Percentiles rank a stretch among this genome's conserved stretches.
Evolutionary conservation across 2,329 filamentous ascomycete genomes (phyloP).

Genomic region (Clarireedia hainanense): DNA sequence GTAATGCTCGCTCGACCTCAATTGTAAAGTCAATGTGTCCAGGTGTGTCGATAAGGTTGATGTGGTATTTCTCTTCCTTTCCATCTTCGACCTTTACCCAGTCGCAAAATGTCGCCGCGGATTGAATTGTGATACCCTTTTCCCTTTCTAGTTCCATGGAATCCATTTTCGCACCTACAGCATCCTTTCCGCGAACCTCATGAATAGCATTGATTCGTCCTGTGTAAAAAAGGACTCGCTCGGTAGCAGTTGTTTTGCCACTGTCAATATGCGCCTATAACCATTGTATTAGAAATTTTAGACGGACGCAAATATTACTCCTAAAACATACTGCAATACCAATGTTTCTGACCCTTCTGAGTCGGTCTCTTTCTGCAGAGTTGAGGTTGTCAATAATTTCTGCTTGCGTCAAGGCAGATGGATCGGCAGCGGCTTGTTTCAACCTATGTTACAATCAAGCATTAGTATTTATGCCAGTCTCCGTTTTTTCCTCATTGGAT

Average conservation of each 20-base stretch:
- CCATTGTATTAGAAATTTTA: background rate
- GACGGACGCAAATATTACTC: background rate
- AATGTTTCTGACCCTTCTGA: slow-evolving; percentile 86
- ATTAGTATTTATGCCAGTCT: slow-evolving; percentile 5
- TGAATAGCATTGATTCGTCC: slow-evolving; percentile 95
- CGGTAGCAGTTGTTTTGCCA: slow-evolving; percentile 93
- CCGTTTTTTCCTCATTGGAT: background rate
- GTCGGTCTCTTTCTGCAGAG: slow-evolving; percentile 66
- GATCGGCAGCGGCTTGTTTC: slow-evolving; percentile 25
- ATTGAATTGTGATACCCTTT: slow-evolving; percentile 98
- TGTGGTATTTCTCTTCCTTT: slow-evolving; percentile 84
- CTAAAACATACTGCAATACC: slow-evolving; percentile 72
- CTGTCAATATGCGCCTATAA: slow-evolving; percentile 90
- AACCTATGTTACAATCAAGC: slow-evolving; percentile 14
- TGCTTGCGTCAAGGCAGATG: slow-evolving; percentile 21
- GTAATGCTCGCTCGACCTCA: slow-evolving; percentile 89
- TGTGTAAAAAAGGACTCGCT: slow-evolving; percentile 96
- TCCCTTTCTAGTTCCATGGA: slow-evolving; percentile 98
- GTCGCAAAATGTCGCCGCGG: slow-evolving; percentile 94
- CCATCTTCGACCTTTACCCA: slow-evolving; percentile 84
- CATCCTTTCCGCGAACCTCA: slow-evolving; percentile 91
- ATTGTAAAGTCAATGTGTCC: slow-evolving; percentile 99
- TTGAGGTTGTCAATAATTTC: slow-evolving; percentile 25
- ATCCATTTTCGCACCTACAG: slow-evolving; percentile 98
- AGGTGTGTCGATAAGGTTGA: slow-evolving; percentile 98